Conservation (phyloP, 2,329 filamentous ascomycete species). For the Xylariaceae sp. region DNA sequence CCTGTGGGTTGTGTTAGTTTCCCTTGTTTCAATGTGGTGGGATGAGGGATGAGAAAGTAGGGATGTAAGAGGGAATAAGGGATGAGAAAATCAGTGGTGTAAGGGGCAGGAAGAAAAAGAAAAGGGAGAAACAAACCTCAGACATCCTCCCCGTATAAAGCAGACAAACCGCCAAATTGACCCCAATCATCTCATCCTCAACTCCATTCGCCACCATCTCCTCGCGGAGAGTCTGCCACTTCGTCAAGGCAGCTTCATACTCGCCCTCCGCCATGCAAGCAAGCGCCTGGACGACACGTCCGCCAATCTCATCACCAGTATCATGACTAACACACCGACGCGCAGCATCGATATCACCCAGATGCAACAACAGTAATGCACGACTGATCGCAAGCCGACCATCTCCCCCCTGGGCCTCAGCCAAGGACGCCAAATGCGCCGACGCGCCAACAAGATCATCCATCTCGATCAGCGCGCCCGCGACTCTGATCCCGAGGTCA, state of each 20-base stretch:
- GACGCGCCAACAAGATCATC: conserved; percentile 77
- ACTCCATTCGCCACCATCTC: conserved; percentile 38
- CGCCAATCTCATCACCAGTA: conserved; percentile 25
- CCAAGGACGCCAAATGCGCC: conserved; percentile 62
- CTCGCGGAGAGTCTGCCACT: conserved; percentile 53
- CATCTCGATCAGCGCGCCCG: conserved; percentile 72
- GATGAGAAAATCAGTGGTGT: no score
- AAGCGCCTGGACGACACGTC: conserved; percentile 58
- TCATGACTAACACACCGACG: conserved; percentile 43
- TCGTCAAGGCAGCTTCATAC: conserved; percentile 57
- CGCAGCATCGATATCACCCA: conserved; percentile 71
- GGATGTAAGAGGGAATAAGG: no score
- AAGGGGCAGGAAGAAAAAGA: no score
- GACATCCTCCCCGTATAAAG: conserved; percentile 75
- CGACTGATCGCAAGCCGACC: conserved; percentile 43
- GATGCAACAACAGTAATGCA: conserved; percentile 67
- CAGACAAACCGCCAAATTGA: conserved; percentile 79
- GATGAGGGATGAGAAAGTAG: no score
- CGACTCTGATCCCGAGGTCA: conserved; percentile 67
- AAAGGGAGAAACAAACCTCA: conserved; percentile 53
- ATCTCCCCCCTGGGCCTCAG: conserved; percentile 29
- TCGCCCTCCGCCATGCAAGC: conserved; percentile 73
- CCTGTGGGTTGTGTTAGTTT: conserved; percentile 39
- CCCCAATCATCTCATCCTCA: conserved; percentile 63
- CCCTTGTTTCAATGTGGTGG: no score